Base-by-base conservation (phyloP, 2,329 filamentous ascomycete species). In the Metarhizium humberi region DNA sequence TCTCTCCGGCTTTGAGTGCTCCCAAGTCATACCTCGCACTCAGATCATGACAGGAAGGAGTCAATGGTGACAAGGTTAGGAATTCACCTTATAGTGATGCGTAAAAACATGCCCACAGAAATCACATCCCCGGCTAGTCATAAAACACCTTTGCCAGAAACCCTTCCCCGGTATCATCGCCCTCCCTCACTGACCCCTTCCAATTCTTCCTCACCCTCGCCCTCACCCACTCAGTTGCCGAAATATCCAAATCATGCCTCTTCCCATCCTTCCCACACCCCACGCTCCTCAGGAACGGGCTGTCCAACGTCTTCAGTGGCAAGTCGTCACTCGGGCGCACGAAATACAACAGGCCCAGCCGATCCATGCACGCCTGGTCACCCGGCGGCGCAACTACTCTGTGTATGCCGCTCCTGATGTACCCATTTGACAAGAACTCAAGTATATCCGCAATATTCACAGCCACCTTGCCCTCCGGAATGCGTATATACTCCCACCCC, bases 81-180 rank as follows among this genome's bases (percentile, higher is more conserved):
- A 25, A 25, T 25, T 25, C 25, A 25, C 25, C 25, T 25, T 25
- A 25, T 25, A 25, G 25, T 25, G 25, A 25, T 25, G 25, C 25
- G 25, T 25, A 25, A 30, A 10, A 29, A 50, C n/a, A 29, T 53
- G 43, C 42, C 14, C 10, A 13, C 45, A 30, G 45, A 2, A 11
- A 32, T 48, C 20, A 30, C 7, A 11, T n/a, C 20, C 6, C 42
- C 45, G 11, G n/a, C 43, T 18, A 18, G 8, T 52, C 50, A 52
- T n/a, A 53, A 53, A 56, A 53, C 32, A 53, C 55, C 51, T 56
- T 53, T 46, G 55, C 29, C 46, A 50, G 8, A 36, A 56, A 56
- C 11, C 51, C 55, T 30, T 56, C 51, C 20, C 38, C n/a, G 14
- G 51, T 13, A 30, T 50, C 50, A 30, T 11, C 29, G 25, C 50